Conservation (phyloP, 257 asterid genomes). For the Rauvolfia tetraphylla region DNA sequence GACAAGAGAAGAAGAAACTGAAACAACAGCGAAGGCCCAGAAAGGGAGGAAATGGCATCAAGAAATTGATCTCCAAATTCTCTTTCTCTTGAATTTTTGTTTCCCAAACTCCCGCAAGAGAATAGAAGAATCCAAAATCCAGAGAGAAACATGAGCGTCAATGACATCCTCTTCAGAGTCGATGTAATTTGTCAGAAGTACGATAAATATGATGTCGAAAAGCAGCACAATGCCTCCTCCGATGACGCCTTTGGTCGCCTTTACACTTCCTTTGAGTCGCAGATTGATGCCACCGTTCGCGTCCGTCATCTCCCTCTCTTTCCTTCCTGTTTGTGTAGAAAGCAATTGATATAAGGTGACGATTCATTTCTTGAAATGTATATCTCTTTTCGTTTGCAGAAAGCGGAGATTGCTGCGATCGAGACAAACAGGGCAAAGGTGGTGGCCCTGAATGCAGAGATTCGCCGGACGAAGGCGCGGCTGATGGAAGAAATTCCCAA, state of each 20-base stretch:
- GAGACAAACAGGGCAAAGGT: conserved; percentile 83
- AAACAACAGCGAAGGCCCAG: conserved; percentile 17
- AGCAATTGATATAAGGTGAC: background rate
- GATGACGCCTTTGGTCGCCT: conserved; percentile 77
- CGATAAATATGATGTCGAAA: conserved; percentile 77
- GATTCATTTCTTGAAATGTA: no score
- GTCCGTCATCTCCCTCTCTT: conserved; percentile 22
- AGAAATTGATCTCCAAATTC: conserved; percentile 9
- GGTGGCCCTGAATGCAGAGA: conserved; percentile 90
- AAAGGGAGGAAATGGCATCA: conserved; percentile 4
- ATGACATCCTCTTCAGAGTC: conserved; percentile 72
- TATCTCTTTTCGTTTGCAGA: conserved; percentile 27
- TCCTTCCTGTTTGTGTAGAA: background rate
- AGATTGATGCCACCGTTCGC: conserved; percentile 53
- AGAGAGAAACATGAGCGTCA: conserved; percentile 58
- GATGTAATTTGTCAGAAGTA: conserved; percentile 75
- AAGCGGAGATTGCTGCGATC: conserved; percentile 53
- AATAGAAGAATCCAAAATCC: background rate
- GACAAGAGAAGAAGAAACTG: conserved; percentile 4
- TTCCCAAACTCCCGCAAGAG: background rate
- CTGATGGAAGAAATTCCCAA: conserved; percentile 78
- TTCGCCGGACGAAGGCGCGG: conserved; percentile 79
- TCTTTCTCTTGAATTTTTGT: conserved; percentile 19
- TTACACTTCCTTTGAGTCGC: conserved; percentile 60
- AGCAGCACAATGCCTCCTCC: conserved; percentile 50